Conservation (phyloP, 1,284 basidiomycete species). For the Pyrrhoderma lamaoense region DNA sequence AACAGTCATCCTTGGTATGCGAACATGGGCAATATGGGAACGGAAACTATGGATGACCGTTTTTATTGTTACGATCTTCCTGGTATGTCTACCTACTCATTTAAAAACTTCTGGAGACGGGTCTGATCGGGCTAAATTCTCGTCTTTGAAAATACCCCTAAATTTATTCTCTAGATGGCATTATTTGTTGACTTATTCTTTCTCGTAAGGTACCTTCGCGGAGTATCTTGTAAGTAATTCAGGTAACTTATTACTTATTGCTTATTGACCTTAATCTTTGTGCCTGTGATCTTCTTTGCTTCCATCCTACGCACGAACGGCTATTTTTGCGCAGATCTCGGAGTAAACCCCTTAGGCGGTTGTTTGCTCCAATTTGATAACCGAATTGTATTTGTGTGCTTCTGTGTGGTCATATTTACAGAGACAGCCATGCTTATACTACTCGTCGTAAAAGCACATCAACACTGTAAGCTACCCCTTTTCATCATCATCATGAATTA, state of each 20-base stretch:
- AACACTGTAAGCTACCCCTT: slow-evolving; percentile 8
- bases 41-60: slow-evolving; percentile 2
- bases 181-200: slow-evolving; percentile 7
- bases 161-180: background rate
- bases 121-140: too few relatives aligned
- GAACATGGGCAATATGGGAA: slow-evolving; percentile 17
- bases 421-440: slow-evolving; percentile 10
- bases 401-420: slow-evolving; percentile 6
- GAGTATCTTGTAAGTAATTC: slow-evolving; percentile 8
- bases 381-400: slow-evolving; percentile 10
- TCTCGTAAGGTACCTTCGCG: slow-evolving; percentile 6
- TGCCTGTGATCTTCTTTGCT: background rate
- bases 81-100: too few relatives aligned
- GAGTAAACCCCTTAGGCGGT: slow-evolving; percentile 1
- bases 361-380: slow-evolving; percentile 11
- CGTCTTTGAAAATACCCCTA: too few relatives aligned
- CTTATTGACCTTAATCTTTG: background rate
- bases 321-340: background rate
- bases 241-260: too few relatives aligned
- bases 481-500: background rate
- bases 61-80: background rate
- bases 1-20: slow-evolving; percentile 15
- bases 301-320: background rate
- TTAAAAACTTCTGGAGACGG: too few relatives aligned
- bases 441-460: slow-evolving; percentile 12